Percentiles rank a stretch among this genome's conserved stretches.
Evolutionary conservation across 495 filamentous ascomycete species (phyloP).

Genomic region (Aspergillus panamensis): DNA sequence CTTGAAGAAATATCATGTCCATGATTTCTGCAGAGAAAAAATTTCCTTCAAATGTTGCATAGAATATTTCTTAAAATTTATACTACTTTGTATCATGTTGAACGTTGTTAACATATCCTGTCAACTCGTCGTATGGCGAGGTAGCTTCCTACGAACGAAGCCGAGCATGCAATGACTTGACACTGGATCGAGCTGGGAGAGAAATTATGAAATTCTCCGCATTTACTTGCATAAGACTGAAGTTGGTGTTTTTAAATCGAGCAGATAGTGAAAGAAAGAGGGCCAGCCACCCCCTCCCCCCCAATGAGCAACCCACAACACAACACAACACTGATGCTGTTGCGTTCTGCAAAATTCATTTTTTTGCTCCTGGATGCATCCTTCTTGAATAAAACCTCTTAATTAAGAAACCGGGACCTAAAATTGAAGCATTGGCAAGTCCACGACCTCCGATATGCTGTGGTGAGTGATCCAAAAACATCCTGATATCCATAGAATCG

Average conservation of each 20-base stretch:
- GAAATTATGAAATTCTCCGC: neutral
- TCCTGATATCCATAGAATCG: neutral
- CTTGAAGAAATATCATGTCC: too few relatives aligned
- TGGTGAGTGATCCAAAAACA: neutral
- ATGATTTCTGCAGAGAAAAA: too few relatives aligned
- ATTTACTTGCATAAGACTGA: neutral
- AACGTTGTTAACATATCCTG: too few relatives aligned
- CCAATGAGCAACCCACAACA: neutral
- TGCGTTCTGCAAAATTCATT: neutral
- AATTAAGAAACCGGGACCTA: neutral
- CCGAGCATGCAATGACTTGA: too few relatives aligned
- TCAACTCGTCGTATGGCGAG: too few relatives aligned
- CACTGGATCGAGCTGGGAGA: too few relatives aligned
- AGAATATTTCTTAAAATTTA: too few relatives aligned
- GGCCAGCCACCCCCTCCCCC: neutral
- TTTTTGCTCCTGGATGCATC: neutral
- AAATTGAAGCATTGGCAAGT: neutral
- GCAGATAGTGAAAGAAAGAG: neutral
- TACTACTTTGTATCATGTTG: too few relatives aligned
- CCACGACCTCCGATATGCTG: neutral
- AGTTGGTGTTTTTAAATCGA: neutral
- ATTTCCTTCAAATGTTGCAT: too few relatives aligned
- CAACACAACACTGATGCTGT: neutral
- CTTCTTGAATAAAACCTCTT: neutral
- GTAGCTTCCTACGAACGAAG: too few relatives aligned